Evolutionary conservation across 2,329 filamentous ascomycete genomes (phyloP), one percentile per base, ranked within the genome.

Genomic region (Stachybotrys chlorohalonatus): DNA sequence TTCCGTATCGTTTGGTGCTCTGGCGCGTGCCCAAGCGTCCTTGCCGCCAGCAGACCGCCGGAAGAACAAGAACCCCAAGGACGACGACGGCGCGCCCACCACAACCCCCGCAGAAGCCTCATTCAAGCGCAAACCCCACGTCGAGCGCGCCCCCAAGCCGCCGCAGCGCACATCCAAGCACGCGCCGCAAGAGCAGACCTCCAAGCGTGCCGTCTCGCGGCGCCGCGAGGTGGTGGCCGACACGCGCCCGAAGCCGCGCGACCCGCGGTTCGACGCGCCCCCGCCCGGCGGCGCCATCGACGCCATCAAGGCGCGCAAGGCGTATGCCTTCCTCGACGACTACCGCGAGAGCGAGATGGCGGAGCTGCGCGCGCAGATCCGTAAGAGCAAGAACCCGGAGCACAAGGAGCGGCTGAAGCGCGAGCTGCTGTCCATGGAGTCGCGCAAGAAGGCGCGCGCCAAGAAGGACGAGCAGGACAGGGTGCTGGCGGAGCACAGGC

Each of bases 261-360:
- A 99, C 70, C 94, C 94, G 16, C 87, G 94, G 52, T 99, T 99
- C 74, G 90, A 94, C 58, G 80, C 85, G 1, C 70, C 78, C 46
- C 68, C 76, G 53, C 60, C 72, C 59, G 66, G 68, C 47, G 66
- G 63, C 55, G 71, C 69, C 15, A 68, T 76, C 24, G 82, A 89
- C 66, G 81, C 80, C 66, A 71, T 73, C 52, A 81, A 80, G 59
- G 71, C 85, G 39, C 81, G 80, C 56, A 85, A 83, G 61, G 89
- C 90, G 39, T 99, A 99, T 72, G 79, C 84, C 3, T 99, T 99
- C 74, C 75, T 99, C 52, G 84, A 92, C 62, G 86, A 90, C 58
- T 97, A 97, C 73, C 84, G 89, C 56, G 84, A 85, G 24, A 79
- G 81, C n/a, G 94, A 99, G 71, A 87, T 97, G 70, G 80, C 82